A percentile compares a stretch with the other conserved stretches of the same genome.
Conservation (phyloP, 116 monocot species). For the Zostera marina region DNA sequence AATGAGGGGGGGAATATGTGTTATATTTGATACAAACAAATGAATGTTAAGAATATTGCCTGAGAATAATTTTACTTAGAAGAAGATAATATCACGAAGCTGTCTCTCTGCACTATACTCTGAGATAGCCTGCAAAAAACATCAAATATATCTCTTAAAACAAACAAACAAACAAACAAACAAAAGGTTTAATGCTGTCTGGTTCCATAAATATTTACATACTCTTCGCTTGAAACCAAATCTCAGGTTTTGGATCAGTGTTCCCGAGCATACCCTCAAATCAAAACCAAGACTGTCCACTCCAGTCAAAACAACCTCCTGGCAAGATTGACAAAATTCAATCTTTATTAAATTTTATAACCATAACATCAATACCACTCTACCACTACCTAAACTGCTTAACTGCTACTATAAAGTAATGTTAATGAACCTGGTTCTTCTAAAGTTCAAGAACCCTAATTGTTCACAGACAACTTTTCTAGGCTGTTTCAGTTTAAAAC, state of each 20-base stretch:
- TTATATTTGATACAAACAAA: too few relatives aligned
- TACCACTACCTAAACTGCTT: too few relatives aligned
- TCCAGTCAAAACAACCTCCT: conserved; percentile 62
- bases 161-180: background rate
- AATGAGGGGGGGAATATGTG: too few relatives aligned
- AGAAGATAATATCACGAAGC: conserved; percentile 55
- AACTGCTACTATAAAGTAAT: too few relatives aligned
- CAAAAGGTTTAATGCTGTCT: background rate
- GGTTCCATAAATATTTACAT: background rate
- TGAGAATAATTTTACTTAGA: background rate
- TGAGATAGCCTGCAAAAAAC: conserved; percentile 46
- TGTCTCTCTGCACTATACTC: conserved; percentile 67
- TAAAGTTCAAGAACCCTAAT: too few relatives aligned
- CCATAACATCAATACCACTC: too few relatives aligned
- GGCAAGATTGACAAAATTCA: conserved; percentile 1
- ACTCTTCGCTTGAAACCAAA: conserved; percentile 51
- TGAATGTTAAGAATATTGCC: too few relatives aligned
- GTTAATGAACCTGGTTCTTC: too few relatives aligned
- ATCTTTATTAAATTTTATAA: too few relatives aligned
- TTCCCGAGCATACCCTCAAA: conserved; percentile 68
- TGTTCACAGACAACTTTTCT: too few relatives aligned
- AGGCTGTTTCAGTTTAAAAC: too few relatives aligned
- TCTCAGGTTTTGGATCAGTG: conserved; percentile 68
- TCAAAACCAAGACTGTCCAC: conserved; percentile 88
- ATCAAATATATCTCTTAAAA: background rate